A percentile compares a stretch with the other conserved stretches of the same genome.
These are phyloP conservation scores for Alternaria viburni DNA, from an alignment of 2,329 filamentous ascomycete species.

Conservation along the genomic window DNA sequence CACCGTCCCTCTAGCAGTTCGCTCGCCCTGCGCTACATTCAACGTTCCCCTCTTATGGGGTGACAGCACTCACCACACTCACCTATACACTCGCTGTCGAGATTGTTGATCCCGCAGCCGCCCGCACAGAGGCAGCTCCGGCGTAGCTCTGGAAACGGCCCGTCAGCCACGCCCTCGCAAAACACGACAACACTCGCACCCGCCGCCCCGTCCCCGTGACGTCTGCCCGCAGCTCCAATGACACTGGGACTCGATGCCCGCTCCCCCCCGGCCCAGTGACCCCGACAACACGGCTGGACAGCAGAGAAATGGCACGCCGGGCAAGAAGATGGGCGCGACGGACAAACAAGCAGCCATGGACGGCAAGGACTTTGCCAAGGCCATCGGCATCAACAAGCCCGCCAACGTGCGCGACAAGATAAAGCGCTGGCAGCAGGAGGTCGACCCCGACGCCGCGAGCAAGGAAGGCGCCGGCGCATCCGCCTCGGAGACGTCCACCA, in stretches of 20 bases:
- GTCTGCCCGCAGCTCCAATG: slow-evolving; percentile 25
- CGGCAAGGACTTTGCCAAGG: slow-evolving; percentile 48
- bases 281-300: slow-evolving; percentile 22
- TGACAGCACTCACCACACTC: slow-evolving; percentile 10
- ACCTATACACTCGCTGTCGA: slow-evolving; percentile 17
- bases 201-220: slow-evolving; percentile 10
- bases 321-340: slow-evolving; percentile 34
- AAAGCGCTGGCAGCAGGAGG: slow-evolving; percentile 82
- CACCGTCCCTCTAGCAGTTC: slow-evolving; percentile 3
- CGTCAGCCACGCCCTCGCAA: slow-evolving; percentile 4
- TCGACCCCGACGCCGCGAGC: slow-evolving; percentile 62
- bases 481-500: neutral
- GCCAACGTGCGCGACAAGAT: slow-evolving; percentile 74
- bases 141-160: slow-evolving; percentile 13
- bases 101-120: neutral
- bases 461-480: slow-evolving; percentile 18
- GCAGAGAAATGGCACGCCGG: slow-evolving; percentile 39
- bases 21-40: slow-evolving; percentile 5
- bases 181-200: slow-evolving; percentile 10
- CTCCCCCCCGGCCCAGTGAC: slow-evolving; percentile 31
- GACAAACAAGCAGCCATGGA: slow-evolving; percentile 42
- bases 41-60: slow-evolving; percentile 6
- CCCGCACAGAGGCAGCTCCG: neutral
- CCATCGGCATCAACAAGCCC: slow-evolving; percentile 49
- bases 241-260: slow-evolving; percentile 31